Conservation (phyloP, 2,329 filamentous ascomycete genomes). For the Colletotrichum simmondsii region DNA sequence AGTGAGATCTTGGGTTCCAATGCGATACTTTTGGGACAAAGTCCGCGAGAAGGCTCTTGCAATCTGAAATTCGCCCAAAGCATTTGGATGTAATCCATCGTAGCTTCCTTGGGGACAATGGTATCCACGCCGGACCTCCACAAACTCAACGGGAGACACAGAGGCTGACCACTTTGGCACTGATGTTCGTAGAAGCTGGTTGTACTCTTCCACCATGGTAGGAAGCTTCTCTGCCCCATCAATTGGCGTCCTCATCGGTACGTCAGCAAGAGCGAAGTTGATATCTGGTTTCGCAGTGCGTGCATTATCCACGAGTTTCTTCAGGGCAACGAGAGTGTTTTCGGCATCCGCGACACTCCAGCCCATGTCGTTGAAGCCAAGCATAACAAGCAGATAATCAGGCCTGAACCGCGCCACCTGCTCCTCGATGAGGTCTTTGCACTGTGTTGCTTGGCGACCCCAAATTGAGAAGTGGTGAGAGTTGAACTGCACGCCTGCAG, state of each 20-base stretch:
- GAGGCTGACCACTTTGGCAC: slow-evolving; percentile 40
- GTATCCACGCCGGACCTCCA: slow-evolving; percentile 45
- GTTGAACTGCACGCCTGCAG: slow-evolving; percentile 41
- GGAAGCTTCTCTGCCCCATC: slow-evolving; percentile 40
- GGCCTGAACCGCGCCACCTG: slow-evolving; percentile 43
- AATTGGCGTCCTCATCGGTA: slow-evolving; percentile 40
- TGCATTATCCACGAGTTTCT: slow-evolving; percentile 43
- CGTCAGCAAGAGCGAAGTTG: slow-evolving; percentile 43
- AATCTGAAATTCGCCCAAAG: slow-evolving; percentile 53
- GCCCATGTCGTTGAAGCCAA: slow-evolving; percentile 49
- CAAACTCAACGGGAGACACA: slow-evolving; percentile 44
- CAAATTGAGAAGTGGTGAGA: slow-evolving; percentile 46
- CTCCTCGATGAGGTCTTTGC: slow-evolving; percentile 40
- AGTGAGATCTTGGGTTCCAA: slow-evolving; percentile 38
- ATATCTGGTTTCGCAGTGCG: slow-evolving; percentile 41
- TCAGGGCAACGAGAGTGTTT: slow-evolving; percentile 38
- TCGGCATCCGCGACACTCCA: slow-evolving; percentile 40
- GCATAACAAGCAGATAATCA: slow-evolving; percentile 46
- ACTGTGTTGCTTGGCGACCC: slow-evolving; percentile 46
- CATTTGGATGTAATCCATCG: slow-evolving; percentile 55
- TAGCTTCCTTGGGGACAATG: slow-evolving; percentile 44
- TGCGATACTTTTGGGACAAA: slow-evolving; percentile 39
- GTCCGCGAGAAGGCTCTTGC: slow-evolving; percentile 50
- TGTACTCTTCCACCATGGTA: slow-evolving; percentile 40
- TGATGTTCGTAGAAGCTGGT: slow-evolving; percentile 37